Base-by-base conservation (phyloP, 2,329 filamentous ascomycete genomes). In the Verticillium nonalfalfae region DNA sequence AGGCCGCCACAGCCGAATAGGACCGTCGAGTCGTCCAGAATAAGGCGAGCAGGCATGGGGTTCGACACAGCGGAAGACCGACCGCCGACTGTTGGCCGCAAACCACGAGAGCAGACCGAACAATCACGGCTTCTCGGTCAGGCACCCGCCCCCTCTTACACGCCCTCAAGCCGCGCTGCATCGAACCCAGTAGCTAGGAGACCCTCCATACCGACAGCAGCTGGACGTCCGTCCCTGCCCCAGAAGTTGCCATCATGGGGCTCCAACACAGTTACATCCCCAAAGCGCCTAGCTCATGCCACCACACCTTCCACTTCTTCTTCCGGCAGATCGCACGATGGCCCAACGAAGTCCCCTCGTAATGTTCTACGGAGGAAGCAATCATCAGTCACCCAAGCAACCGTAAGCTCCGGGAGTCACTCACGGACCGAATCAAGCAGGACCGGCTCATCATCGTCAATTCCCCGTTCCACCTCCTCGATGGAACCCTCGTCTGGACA, bases 311-410 rank as follows among this genome's bases (percentile, higher is more conserved):
- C 70, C 13, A 73, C 72, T 26, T 71, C 73, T 15, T 70, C 72
- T 5, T 72, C 74, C 4, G 68, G 70, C 56, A 73, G 70, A 36
- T 75, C 73, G 0, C 68, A 73, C 50, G 72, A 74, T 50, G 70
- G 69, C 52, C 66, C 64, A 21, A 60, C 68, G 31, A 74, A 70
- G 36, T 71, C 73, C 56, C 69, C 71, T 33, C 77, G 77, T 50
- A 80, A 79, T 67, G 74, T 79, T 9, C 69, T 84, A 57, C 75
- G 79, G 65, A 78, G 79, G 66, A 85, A 84, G 68, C 77, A 78
- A 60, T 80, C 81, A 14, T 77, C 76, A 11, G 69, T 81, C 45
- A 72, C 79, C 1, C 75, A 76, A 60, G 75, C 80, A 26, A 64
- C 70, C 6, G 66, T 68, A 21, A 73, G 67, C 40, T 61, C 66